Base-by-base conservation (phyloP, 495 filamentous ascomycete genomes). In the Aeminium ludgeri region DNA sequence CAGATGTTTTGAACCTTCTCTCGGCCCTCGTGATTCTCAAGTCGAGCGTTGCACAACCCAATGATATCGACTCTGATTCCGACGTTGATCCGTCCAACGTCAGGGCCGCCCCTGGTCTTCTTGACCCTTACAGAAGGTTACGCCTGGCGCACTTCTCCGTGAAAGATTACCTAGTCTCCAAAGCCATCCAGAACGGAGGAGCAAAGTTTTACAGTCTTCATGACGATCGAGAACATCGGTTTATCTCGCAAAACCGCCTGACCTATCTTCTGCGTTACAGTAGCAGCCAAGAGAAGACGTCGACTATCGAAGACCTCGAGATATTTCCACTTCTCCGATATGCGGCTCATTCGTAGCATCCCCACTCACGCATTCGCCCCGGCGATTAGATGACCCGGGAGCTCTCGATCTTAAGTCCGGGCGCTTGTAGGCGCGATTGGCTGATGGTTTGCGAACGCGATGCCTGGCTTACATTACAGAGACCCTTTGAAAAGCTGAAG, bases 141-240 rank as follows among this genome's bases (percentile, higher is more conserved):
- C 16, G 6, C 25, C 44, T 55, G 7, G 46, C 51, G 7, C 53
- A 55, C 42, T 55, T 46, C 46, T 55, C 51, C 3, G 47, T 55
- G 17, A 53, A 51, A 40, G 53, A 55, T 33, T 55, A 48, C 33
- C 48, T 55, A 2, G 33, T 33, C 16, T 52, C 50, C 10, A 29
- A 44, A 28, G 18, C 50, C 10, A 52, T 50, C 19, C 17, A 19
- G 7, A 28, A 29, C 1, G 34, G 28, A 29, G 28, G 30, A n/a
- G 39, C 46, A 0, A 28, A 23, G 19, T 18, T 17, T 12, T 52
- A 44, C 37, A 13, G 39, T 20, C 38, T 50, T 12, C 18, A 46
- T 12, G 13, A 17, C 23, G 20, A 1, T 13, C 3, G 12, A 12
- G 41, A 35, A 17, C 39, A 53, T 31, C 10, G 27, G 10, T 35